Conservation (phyloP, 805 yeast species). For the Starmerella potacharoeniae region DNA sequence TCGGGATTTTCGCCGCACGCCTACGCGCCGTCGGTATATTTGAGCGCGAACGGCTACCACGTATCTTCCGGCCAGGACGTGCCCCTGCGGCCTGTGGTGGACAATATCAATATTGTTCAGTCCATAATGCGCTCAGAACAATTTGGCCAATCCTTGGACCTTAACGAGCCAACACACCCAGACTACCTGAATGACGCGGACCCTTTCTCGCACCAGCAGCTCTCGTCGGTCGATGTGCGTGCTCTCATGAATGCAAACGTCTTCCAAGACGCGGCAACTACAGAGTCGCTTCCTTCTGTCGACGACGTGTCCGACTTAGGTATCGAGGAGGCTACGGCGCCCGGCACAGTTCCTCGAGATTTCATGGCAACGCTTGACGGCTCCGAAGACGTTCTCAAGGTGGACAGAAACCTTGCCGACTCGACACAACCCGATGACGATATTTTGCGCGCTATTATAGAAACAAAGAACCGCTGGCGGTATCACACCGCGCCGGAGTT, state of each 20-base stretch:
- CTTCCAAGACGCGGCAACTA: not conserved
- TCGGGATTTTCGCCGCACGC: not conserved
- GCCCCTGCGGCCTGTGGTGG: not conserved
- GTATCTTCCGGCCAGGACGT: not conserved
- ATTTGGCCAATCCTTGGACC: not conserved
- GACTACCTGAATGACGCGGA: not conserved
- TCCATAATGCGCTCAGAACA: not conserved
- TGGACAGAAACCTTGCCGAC: not conserved
- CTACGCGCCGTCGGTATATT: not conserved
- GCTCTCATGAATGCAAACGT: not conserved
- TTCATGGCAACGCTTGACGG: not conserved
- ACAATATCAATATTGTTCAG: not conserved
- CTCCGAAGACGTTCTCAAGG: not conserved
- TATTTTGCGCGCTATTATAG: not conserved
- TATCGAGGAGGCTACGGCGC: not conserved
- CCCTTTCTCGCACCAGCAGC: not conserved
- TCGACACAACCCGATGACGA: not conserved
- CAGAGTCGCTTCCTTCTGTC: not conserved
- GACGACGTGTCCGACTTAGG: not conserved
- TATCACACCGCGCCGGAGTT: constrained; percentile 8
- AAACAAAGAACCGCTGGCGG: constrained; percentile 1
- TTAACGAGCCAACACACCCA: not conserved
- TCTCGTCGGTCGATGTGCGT: not conserved
- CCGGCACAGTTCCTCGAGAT: not conserved
- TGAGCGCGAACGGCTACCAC: not conserved